Base-by-base conservation (phyloP, 495 filamentous ascomycete genomes). In the Talaromyces adpressus region DNA sequence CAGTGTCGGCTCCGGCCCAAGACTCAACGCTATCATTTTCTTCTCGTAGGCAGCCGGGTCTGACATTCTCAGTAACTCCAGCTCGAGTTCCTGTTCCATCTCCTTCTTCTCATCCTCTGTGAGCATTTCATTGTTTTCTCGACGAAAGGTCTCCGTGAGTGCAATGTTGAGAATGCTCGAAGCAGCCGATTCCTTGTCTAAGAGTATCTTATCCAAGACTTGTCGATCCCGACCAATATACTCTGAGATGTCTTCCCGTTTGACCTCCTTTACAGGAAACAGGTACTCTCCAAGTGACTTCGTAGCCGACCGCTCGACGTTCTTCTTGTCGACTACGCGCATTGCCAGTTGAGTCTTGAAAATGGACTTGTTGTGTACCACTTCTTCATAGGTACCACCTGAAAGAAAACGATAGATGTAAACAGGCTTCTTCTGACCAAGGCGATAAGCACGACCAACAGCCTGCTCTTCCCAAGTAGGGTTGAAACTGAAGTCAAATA, bases 381-480 rank as follows among this genome's bases (percentile, higher is more conserved):
- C 77, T 27, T 87, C 83, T 69, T 97, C 91, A 69, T 87, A 91
- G 0, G 92, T 96, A 2, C 92, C 93, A 4, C 85, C 91, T 14
- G 85, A 77, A 23, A 89, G 74, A 59, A 98, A 85, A n/a, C 89
- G 89, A 70, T 98, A 98, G 3, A 97, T 91, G 72, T 81, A 96
- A 2, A 96, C 92, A 1, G 81, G 79, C 66, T 96, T 97, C 18
- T 72, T 74, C 68, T 98, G 93, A 0, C 93, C 93, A 22, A 98
- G 80, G 2, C 93, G 90, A 70, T 95, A 96, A 0, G 89, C 89
- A 66, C 93, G 83, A 8, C 91, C 93, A 61, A 98, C 84, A 6
- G 93, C 93, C 71, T 98, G 93, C 62, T 93, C 86, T 69, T 97
- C 93, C 72, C 86, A 82, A 5, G 82, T 81, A 0, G 93, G 93